Evolutionary conservation across 2,329 filamentous ascomycete species (phyloP).

Genomic region (Talaromyces sp.): DNA sequence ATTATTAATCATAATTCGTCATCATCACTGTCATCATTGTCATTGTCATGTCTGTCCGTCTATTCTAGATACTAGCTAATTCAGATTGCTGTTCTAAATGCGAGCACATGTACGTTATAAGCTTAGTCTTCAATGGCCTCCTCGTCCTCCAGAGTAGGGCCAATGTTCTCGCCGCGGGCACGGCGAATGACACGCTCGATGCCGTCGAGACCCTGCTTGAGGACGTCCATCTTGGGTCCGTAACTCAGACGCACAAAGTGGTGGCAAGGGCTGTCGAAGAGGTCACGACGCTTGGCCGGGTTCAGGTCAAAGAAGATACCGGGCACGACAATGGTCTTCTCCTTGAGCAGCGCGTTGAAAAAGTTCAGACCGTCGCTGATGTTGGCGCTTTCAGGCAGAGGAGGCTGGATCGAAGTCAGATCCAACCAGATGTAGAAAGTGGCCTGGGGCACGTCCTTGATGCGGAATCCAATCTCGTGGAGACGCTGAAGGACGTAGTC

Average conservation of each 20-base stretch:
- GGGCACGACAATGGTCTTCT: slow-evolving; percentile 94
- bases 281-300: slow-evolving; percentile 77
- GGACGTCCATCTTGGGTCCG: slow-evolving; percentile 72
- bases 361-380: slow-evolving; percentile 95
- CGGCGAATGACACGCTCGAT: slow-evolving; percentile 71
- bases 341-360: slow-evolving; percentile 86
- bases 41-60: not conserved
- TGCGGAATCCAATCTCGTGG: slow-evolving; percentile 77
- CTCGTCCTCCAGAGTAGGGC: slow-evolving; percentile 29
- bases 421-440: slow-evolving; percentile 91
- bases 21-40: not conserved
- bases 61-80: not conserved
- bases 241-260: slow-evolving; percentile 84
- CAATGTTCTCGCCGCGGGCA: slow-evolving; percentile 29
- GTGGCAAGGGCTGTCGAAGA: slow-evolving; percentile 93
- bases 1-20: not conserved
- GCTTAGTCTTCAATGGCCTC: slow-evolving; percentile 29
- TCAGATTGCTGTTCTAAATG: not conserved
- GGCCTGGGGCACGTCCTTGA: slow-evolving; percentile 78
- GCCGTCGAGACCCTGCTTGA: slow-evolving; percentile 74
- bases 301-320: slow-evolving; percentile 98
- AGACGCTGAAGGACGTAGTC: slow-evolving; percentile 83
- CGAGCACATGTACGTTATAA: not conserved
- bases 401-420: slow-evolving; percentile 43
- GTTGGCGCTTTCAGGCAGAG: slow-evolving; percentile 55